Evolutionary conservation across 345 rosid species (phyloP), one percentile per base, ranked within the genome.

Genomic region (Salix brachista): DNA sequence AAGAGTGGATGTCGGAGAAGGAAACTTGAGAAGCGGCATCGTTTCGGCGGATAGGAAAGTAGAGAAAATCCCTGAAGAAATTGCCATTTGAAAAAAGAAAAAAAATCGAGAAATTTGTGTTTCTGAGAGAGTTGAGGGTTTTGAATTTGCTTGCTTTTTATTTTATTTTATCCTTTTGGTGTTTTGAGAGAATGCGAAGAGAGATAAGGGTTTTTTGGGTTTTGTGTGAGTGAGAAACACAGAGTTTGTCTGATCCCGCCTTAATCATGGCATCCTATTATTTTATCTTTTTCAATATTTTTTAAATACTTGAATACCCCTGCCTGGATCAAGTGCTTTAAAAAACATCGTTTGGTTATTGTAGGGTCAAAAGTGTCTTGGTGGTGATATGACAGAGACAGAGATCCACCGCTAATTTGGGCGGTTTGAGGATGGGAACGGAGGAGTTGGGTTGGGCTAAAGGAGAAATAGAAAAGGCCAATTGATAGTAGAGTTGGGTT

Each of bases 41-140:
- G 90, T 64, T 32, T 86, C 80, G n/a, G 85, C 75, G 69, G 87
- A 83, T 70, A 84, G 42, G 28, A 81, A 28, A 69, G 91, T 78
- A 54, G 91, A 79, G 80, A 85, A 74, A 61, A 84, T 71, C 80
- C 81, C 83, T 39, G 84, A 80, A 76, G 91, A 79, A 79, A 85
- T 67, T 50, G 92, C 91, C 94, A 88, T 90, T 42, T 48, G 23
- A 32, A 21, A 17, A 8, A 0, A 12, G 19, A 25, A 14, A 9
- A 46, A 8, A 25, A 1, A 1, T 30, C 12, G 46, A 10, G 46
- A 16, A 7, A 8, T 17, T 54, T 48, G 23, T n/a, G 61, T n/a
- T 56, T n/a, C 26, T n/a, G 8, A 7, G 36, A 60, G 65, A 52
- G 60, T 23, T 41, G 61, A 81, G 82, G 87, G 88, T 76, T 83